These are phyloP conservation scores for Beauveria bassiana DNA, from an alignment of 2,329 filamentous ascomycete species.

Conservation along the genomic window DNA sequence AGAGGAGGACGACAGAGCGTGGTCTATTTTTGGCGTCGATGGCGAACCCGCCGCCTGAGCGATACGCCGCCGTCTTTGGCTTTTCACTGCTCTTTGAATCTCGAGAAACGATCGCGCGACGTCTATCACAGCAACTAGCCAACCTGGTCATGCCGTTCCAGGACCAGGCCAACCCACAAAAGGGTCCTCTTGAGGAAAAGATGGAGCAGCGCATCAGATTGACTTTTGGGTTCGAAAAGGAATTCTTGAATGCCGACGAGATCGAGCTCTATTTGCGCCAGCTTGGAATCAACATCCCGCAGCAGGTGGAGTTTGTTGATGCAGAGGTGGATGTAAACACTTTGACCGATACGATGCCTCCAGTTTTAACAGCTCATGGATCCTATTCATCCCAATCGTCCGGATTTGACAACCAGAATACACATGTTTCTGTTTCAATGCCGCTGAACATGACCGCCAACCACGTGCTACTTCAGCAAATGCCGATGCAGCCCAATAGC, in stretches of 20 bases:
- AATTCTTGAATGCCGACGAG: slow-evolving; percentile 72
- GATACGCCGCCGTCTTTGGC: slow-evolving; percentile 54
- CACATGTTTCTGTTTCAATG: neutral
- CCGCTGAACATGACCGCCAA: neutral
- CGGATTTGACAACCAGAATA: neutral
- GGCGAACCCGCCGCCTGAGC: slow-evolving; percentile 37
- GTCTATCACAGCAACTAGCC: slow-evolving; percentile 28
- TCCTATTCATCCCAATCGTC: slow-evolving; percentile 5
- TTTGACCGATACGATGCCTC: slow-evolving; percentile 22
- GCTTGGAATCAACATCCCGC: slow-evolving; percentile 55
- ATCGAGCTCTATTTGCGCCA: slow-evolving; percentile 65
- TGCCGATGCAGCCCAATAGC: neutral
- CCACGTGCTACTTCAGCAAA: neutral
- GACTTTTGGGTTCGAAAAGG: slow-evolving; percentile 57
- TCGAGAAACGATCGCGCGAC: slow-evolving; percentile 37
- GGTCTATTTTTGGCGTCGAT: slow-evolving; percentile 51
- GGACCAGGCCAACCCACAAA: neutral
- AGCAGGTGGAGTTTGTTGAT: slow-evolving; percentile 51
- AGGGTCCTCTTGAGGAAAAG: slow-evolving; percentile 10
- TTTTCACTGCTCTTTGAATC: slow-evolving; percentile 58
- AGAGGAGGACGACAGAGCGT: slow-evolving; percentile 56
- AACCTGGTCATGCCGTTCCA: slow-evolving; percentile 14
- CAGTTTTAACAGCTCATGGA: neutral
- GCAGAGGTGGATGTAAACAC: slow-evolving; percentile 43
- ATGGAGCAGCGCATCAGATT: slow-evolving; percentile 39